phyloP scores from a whole-genome alignment of 768 basidiomycete genomes.

The Pleurotus tuber-regium region DNA sequence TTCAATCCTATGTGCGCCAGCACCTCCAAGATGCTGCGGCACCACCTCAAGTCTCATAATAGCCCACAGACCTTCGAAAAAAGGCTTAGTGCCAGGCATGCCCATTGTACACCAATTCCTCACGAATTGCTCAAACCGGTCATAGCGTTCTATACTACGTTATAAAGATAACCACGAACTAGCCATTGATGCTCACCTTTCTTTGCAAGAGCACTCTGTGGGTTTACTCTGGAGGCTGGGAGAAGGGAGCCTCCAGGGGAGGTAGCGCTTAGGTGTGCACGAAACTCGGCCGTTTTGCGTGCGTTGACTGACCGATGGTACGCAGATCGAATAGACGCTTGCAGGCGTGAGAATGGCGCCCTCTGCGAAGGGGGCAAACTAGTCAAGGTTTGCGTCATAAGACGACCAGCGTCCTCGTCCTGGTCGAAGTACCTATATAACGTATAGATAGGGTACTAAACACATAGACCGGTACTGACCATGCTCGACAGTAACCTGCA shows the following conservation, averaged over 20 bases:
- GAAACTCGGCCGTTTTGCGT: slow-evolving; percentile 79
- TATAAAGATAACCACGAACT: slow-evolving; percentile 6
- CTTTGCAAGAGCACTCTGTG: slow-evolving; percentile 57
- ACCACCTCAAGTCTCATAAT: slow-evolving; percentile 79
- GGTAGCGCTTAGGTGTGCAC: slow-evolving; percentile 77
- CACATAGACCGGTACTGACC: slow-evolving; percentile 41
- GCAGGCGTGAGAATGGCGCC: slow-evolving; percentile 82
- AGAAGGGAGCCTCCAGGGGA: slow-evolving; percentile 77
- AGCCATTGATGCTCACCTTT: slow-evolving; percentile 44
- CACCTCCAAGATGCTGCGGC: slow-evolving; percentile 78
- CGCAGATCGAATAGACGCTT: slow-evolving; percentile 81
- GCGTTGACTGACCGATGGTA: slow-evolving; percentile 81
- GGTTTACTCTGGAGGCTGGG: slow-evolving; percentile 69
- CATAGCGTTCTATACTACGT: slow-evolving; percentile 54
- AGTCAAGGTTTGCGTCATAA: slow-evolving; percentile 81
- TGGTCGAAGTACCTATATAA: slow-evolving; percentile 76
- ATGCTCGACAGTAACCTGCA: slow-evolving; percentile 73
- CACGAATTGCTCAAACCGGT: slow-evolving; percentile 73
- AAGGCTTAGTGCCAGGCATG: slow-evolving; percentile 88
- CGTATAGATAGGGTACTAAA: slow-evolving; percentile 1
- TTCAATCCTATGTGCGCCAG: slow-evolving; percentile 66
- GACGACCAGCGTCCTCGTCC: slow-evolving; percentile 71
- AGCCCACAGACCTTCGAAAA: slow-evolving; percentile 78
- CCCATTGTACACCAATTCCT: slow-evolving; percentile 82
- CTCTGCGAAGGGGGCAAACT: slow-evolving; percentile 81